Base-by-base conservation (phyloP, 2,329 filamentous ascomycete genomes). In the Emmonsiellopsis sp. region DNA sequence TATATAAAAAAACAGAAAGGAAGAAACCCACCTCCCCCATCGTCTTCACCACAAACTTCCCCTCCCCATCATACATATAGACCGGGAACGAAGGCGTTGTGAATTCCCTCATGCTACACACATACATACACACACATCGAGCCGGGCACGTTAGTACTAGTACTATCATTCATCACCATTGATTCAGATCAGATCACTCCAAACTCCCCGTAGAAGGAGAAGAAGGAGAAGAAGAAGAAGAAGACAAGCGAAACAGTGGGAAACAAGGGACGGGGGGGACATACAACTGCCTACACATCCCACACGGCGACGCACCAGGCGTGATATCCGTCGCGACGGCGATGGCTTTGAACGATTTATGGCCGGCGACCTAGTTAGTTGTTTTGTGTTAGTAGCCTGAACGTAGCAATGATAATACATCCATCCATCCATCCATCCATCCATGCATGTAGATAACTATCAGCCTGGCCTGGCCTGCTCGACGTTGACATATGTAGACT, bases 231-330 rank as follows among this genome's bases (percentile, higher is more conserved):
- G 33, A 17, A 27, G 6, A 6, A 11, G 8, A 31, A 14, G 7
- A 27, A 31, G 10, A 2, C 33, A 2, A 54, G 9, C 13, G 8
- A 39, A 27, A 31, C 42, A 42, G 6, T 6, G 13, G 2, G 32
- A 10, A 13, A 17, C 17, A 17, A 17, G 17, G 3, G 21, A 17
- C 17, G 21, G 21, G 21, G 5, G 21, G 33, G 37, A 64, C 66
- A 43, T 67, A 89, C 86, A 92, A 95, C 68, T 96, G 92, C 62
- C 92, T 79, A 69, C 92, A 97, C 90, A 95, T 96, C 53, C 93
- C 93, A 67, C 93, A 98, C 0, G 93, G 93, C 57, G 85, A 75
- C 3, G 73, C 73, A 3, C 84, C 82, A 33, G 82, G 81, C 34
- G 70, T 72, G 42, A 87, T 85, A 66, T 96, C 87, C 5, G 91